Evolutionary conservation across 129 eudicot species (phyloP).

Genomic region (Tagetes erecta): DNA sequence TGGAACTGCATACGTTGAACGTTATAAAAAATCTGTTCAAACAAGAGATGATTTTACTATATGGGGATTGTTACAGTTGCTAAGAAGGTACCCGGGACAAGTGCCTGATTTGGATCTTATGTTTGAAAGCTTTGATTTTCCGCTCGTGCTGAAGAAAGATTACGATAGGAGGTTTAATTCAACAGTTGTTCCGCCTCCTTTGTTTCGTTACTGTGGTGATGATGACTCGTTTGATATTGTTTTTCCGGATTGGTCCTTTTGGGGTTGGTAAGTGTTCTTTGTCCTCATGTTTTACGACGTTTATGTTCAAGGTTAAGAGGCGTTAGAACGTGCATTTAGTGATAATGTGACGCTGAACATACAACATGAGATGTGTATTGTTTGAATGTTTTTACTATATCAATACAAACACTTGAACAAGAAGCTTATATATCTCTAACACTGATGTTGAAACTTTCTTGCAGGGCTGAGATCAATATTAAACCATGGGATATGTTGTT

Average conservation of each 20-base stretch:
- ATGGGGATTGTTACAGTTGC: conserved; percentile 86
- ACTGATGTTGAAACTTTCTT: background rate
- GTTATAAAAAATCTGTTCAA: conserved; percentile 48
- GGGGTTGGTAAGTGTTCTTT: conserved; percentile 78
- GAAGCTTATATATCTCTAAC: background rate
- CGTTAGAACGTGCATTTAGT: no score
- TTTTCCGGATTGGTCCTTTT: conserved; percentile 91
- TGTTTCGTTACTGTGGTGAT: conserved; percentile 77
- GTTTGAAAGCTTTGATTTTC: conserved; percentile 87
- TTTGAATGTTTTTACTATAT: no score
- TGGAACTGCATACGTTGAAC: conserved; percentile 69
- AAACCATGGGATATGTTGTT: conserved; percentile 77
- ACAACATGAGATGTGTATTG: no score
- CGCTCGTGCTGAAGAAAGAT: conserved; percentile 42
- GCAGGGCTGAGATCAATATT: conserved; percentile 79
- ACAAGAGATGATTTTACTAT: conserved; percentile 73
- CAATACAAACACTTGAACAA: background rate
- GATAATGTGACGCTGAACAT: no score
- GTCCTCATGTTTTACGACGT: background rate
- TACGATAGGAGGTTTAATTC: conserved; percentile 34
- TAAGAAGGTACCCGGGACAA: conserved; percentile 81
- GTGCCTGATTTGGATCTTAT: conserved; percentile 79
- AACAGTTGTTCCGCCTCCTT: conserved; percentile 59
- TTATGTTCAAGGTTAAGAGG: background rate
- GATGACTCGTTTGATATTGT: conserved; percentile 63